A percentile compares a stretch with the other conserved stretches of the same genome.
Conservation (phyloP, 106 monocot species). For the Ottelia alismoides region DNA sequence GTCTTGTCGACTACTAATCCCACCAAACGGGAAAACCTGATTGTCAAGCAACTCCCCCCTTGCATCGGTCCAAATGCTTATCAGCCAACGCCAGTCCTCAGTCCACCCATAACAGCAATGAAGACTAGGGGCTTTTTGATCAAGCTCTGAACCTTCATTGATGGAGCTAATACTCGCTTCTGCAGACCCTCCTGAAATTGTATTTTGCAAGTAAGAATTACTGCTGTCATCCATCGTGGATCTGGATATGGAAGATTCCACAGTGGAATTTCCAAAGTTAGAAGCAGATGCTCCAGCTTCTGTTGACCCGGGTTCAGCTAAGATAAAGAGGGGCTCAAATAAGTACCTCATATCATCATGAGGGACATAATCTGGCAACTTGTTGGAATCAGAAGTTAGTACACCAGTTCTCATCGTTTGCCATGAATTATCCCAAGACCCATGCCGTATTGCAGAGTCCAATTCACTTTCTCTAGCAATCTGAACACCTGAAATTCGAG, state of each 20-base stretch:
- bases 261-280: slow-evolving; percentile 6
- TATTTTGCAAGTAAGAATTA: slow-evolving; percentile 29
- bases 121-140: slow-evolving; percentile 44
- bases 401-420: slow-evolving; percentile 39
- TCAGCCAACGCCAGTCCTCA: slow-evolving; percentile 95
- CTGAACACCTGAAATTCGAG: slow-evolving; percentile 46
- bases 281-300: slow-evolving; percentile 28
- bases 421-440: slow-evolving; percentile 81
- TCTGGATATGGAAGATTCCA: slow-evolving; percentile 37
- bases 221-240: slow-evolving; percentile 47
- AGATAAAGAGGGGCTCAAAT: slow-evolving; percentile 92
- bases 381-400: slow-evolving; percentile 32
- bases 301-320: slow-evolving; percentile 58
- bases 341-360: slow-evolving; percentile 61
- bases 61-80: slow-evolving; percentile 95
- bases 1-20: slow-evolving; percentile 88
- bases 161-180: slow-evolving; percentile 24
- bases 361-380: slow-evolving; percentile 22
- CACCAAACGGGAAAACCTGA: slow-evolving; percentile 85
- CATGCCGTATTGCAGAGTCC: slow-evolving; percentile 48
- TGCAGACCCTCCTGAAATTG: slow-evolving; percentile 28
- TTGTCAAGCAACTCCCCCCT: slow-evolving; percentile 87
- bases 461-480: slow-evolving; percentile 60
- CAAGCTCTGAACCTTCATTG: slow-evolving; percentile 40
- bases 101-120: slow-evolving; percentile 99